Conservation (phyloP, 2,329 filamentous ascomycete species). For the Aspergillus aculeatinus region DNA sequence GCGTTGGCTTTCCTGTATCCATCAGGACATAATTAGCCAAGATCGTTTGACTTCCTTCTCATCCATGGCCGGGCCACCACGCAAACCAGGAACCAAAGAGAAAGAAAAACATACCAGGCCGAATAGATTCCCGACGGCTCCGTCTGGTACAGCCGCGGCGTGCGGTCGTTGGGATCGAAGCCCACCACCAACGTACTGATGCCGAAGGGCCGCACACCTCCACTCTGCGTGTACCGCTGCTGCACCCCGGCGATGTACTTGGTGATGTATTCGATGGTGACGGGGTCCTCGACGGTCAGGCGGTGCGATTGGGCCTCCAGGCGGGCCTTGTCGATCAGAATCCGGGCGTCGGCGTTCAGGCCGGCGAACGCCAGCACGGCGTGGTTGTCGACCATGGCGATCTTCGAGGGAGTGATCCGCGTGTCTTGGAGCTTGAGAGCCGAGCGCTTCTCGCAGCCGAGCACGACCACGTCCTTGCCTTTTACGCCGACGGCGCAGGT, state of each 20-base stretch:
- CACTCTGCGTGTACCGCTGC: constrained; percentile 98
- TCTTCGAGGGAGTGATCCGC: constrained; percentile 97
- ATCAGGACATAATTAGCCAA: constrained; percentile 15
- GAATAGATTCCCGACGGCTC: constrained; percentile 99
- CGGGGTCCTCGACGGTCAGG: constrained; percentile 93
- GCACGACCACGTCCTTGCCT: constrained; percentile 87
- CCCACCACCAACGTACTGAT: constrained; percentile 97
- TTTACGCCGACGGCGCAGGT: constrained; percentile 98
- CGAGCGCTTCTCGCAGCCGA: constrained; percentile 97
- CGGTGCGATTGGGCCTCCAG: constrained; percentile 97
- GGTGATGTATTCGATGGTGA: constrained; percentile 98
- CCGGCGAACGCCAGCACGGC: constrained; percentile 96
- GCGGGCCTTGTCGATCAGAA: constrained; percentile 96
- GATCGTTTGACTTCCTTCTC: too few relatives aligned
- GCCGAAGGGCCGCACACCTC: constrained; percentile 96
- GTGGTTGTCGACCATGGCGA: constrained; percentile 91
- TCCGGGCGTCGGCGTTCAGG: constrained; percentile 95
- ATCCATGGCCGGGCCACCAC: too few relatives aligned
- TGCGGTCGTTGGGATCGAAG: constrained; percentile 91
- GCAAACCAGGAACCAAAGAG: background rate
- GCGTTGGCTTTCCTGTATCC: constrained; percentile 90
- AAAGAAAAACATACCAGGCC: constrained; percentile 70
- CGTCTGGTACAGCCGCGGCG: constrained; percentile 91
- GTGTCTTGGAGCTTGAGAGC: constrained; percentile 99
- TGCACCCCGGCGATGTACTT: constrained; percentile 98